A percentile compares a stretch with the other conserved stretches of the same genome.
Evolutionary conservation across 495 filamentous ascomycete species (phyloP).

Genomic region (Penicillium steckii): DNA sequence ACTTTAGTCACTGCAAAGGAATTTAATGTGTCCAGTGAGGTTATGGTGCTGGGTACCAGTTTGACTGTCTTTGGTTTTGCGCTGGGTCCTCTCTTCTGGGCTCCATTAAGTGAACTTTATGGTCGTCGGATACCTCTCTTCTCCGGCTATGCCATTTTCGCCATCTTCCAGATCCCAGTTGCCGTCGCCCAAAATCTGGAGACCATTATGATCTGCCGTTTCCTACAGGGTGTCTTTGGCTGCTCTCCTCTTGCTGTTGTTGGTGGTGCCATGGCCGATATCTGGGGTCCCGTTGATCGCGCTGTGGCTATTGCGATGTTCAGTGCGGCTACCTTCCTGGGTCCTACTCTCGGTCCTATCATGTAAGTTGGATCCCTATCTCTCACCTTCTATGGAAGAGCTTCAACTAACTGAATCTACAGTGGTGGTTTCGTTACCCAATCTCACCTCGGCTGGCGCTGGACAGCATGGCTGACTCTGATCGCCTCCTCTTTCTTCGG

Average conservation of each 20-base stretch:
- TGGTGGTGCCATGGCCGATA: constrained; percentile 59
- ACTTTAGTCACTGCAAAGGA: constrained; percentile 44
- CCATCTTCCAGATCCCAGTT: constrained; percentile 62
- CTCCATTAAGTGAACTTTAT: constrained; percentile 56
- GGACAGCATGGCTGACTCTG: constrained; percentile 64
- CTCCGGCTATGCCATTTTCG: constrained; percentile 53
- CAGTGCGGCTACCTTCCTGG: constrained; percentile 52
- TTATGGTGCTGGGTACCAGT: constrained; percentile 56
- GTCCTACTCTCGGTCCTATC: constrained; percentile 50
- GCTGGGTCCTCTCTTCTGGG: constrained; percentile 54
- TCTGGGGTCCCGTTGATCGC: constrained; percentile 60
- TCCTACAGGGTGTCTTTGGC: constrained; percentile 62
- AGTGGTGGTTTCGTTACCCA: constrained; percentile 57
- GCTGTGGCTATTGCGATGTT: constrained; percentile 61
- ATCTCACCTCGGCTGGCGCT: constrained; percentile 59
- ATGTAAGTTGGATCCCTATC: constrained; percentile 15
- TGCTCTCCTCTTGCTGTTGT: constrained; percentile 62
- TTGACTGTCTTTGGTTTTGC: constrained; percentile 57
- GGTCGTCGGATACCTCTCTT: constrained; percentile 58
- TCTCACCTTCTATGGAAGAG: background rate
- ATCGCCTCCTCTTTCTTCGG: constrained; percentile 54
- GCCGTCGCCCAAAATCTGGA: constrained; percentile 58
- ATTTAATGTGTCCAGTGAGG: constrained; percentile 52
- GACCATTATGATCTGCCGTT: constrained; percentile 59
- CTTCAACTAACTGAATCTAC: constrained; percentile 23